Conservation (phyloP, 2,329 filamentous ascomycete species). For the Epicoccum sorghinum region DNA sequence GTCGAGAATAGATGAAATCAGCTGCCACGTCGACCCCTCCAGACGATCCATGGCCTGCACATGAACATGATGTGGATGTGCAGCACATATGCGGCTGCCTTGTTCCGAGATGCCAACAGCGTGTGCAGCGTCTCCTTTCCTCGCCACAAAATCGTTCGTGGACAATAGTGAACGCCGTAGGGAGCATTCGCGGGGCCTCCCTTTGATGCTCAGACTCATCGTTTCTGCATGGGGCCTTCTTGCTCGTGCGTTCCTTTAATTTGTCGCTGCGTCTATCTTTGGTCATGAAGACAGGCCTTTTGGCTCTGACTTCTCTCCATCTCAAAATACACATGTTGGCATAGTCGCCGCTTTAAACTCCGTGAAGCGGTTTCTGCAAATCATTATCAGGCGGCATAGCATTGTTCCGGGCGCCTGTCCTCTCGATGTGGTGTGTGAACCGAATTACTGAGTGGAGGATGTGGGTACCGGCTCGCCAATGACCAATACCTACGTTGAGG, state of each 20-base stretch:
- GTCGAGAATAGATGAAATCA: not conserved
- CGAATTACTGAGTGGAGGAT: not conserved
- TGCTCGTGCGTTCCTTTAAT: too few species aligned
- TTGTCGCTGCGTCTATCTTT: too few species aligned
- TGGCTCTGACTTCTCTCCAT: too few species aligned
- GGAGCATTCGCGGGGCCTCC: too few species aligned
- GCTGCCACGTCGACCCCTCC: constrained; percentile 7
- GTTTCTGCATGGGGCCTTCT: too few species aligned
- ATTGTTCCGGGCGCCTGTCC: not conserved
- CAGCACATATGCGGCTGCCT: not conserved
- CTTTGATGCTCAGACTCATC: too few species aligned
- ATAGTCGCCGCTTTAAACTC: too few species aligned
- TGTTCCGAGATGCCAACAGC: not conserved
- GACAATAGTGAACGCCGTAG: not conserved
- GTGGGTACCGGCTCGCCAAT: not conserved
- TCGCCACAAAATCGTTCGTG: not conserved
- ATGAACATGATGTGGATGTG: constrained; percentile 1
- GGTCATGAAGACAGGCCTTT: too few species aligned
- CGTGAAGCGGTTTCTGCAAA: too few species aligned
- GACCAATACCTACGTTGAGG: not conserved
- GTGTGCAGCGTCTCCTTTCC: constrained; percentile 3
- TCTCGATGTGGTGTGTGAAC: not conserved
- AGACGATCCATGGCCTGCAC: not conserved
- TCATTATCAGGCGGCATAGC: too few species aligned
- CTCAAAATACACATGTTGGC: too few species aligned